Base-by-base conservation (phyloP, 768 basidiomycete species). In the Hypsizygus marmoreus region DNA sequence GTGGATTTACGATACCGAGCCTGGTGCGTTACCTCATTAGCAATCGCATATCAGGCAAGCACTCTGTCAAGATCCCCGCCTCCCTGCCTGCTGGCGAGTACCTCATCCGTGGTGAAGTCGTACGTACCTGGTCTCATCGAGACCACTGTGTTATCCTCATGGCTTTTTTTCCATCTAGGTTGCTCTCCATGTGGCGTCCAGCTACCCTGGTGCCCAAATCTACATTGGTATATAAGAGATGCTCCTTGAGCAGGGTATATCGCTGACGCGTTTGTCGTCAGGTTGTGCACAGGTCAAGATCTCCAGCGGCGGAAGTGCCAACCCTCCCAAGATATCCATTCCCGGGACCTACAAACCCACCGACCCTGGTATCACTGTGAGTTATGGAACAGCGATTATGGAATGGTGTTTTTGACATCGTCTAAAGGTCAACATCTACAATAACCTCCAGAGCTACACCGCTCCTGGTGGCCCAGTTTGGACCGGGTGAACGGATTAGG, bases 391-490 rank as follows among this genome's bases (percentile, higher is more conserved):
- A n/a, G n/a, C n/a, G n/a, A n/a, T n/a, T n/a, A n/a, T n/a, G n/a
- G n/a, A n/a, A n/a, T n/a, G n/a, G n/a, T n/a, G n/a, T n/a, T n/a
- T n/a, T n/a, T n/a, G n/a, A n/a, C n/a, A n/a, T n/a, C n/a, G n/a
- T n/a, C n/a, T n/a, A 31, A 24, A 72, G 68, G 61, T 75, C 57
- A 77, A 79, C 67, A 77, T 77, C 52, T 77, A 78, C 67, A 77
- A 78, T 67, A 78, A 79, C 60, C 69, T 77, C 31, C 72, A 77
- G 55, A 76, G 65, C 57, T 79, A 79, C 63, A 77, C 74, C 14
- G 55, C 64, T 40, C 71, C 71, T 17, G 71, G 70, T 43, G 60
- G 60, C 33, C 42, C 66, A 32, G 70, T 73, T 45, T 73, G 71
- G 71, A 62, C 67, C 45, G 70, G 71, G 5, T 71, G 58, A 71